These are phyloP conservation scores for Russula sp. DNA, from an alignment of 768 basidiomycete genomes.

Conservation along the genomic window DNA sequence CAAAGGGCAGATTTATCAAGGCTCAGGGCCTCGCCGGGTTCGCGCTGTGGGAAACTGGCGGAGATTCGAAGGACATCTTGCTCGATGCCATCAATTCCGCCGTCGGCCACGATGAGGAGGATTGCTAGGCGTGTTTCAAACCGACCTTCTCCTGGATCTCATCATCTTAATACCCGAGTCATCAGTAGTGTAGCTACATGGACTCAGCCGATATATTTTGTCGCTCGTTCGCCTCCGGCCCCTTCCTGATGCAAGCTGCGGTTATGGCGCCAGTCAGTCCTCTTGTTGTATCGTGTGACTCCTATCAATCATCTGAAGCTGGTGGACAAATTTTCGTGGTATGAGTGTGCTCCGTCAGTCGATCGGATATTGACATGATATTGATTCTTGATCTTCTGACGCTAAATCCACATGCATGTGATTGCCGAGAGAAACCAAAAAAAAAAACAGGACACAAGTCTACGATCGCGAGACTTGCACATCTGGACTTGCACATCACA, in stretches of 20 bases:
- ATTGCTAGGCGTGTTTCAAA: not conserved
- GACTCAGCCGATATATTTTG: not conserved
- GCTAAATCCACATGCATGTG: too few species aligned
- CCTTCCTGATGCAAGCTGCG: not conserved
- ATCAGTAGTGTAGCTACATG: not conserved
- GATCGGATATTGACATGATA: too few species aligned
- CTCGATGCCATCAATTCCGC: slow-evolving; percentile 28
- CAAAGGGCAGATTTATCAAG: slow-evolving; percentile 38
- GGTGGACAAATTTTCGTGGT: too few species aligned
- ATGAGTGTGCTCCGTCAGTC: too few species aligned
- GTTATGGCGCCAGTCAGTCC: not conserved
- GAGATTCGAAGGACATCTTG: slow-evolving; percentile 36
- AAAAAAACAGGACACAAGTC: too few species aligned
- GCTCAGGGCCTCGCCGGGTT: slow-evolving; percentile 33
- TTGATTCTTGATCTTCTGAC: too few species aligned
- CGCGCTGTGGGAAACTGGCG: slow-evolving; percentile 40
- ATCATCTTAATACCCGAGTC: not conserved
- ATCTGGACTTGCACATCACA: too few species aligned
- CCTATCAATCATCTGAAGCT: too few species aligned
- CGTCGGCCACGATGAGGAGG: not conserved
- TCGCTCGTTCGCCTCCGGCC: not conserved
- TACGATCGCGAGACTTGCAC: too few species aligned
- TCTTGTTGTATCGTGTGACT: not conserved
- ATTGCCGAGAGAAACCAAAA: too few species aligned
- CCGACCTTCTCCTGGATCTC: not conserved